Conservation (phyloP, 495 filamentous ascomycete genomes). For the Aspergillus sclerotioniger region DNA sequence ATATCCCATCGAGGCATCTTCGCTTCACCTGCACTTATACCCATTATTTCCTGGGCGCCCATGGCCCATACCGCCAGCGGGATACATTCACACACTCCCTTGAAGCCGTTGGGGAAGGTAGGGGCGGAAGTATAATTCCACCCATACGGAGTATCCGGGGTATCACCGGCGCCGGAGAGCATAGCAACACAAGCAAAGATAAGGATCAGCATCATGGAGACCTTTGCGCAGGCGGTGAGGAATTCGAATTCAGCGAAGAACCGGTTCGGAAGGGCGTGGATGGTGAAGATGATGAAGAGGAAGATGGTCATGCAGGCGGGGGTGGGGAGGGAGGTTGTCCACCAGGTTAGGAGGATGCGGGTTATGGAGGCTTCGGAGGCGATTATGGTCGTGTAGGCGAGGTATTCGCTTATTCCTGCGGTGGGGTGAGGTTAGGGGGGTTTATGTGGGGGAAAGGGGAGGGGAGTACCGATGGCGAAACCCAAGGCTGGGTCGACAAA, state of each 20-base stretch:
- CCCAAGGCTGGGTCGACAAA: not conserved
- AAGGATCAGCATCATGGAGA: conserved; percentile 3
- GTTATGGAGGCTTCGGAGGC: not conserved
- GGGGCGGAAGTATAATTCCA: conserved; percentile 1
- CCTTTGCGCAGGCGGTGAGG: not conserved
- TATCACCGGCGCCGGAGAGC: not conserved
- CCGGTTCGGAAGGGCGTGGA: not conserved
- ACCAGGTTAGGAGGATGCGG: not conserved
- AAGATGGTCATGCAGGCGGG: conserved; percentile 6
- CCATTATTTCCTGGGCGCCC: conserved; percentile 3
- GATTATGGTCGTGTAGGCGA: not conserved
- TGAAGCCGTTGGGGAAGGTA: not conserved
- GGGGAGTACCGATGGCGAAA: not conserved
- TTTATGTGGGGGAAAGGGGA: too few species aligned
- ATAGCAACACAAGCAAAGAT: conserved; percentile 3
- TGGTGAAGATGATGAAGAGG: not conserved
- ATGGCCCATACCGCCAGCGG: not conserved
- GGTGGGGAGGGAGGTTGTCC: conserved; percentile 1
- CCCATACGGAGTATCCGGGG: not conserved
- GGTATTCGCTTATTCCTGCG: not conserved
- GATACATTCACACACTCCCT: not conserved
- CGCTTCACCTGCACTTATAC: conserved; percentile 3
- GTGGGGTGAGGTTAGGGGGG: not conserved
- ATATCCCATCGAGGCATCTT: conserved; percentile 3
- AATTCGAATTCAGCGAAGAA: conserved; percentile 4